Base-by-base conservation (phyloP, 352 stramenopile species). In the Phytophthora pistaciae region DNA sequence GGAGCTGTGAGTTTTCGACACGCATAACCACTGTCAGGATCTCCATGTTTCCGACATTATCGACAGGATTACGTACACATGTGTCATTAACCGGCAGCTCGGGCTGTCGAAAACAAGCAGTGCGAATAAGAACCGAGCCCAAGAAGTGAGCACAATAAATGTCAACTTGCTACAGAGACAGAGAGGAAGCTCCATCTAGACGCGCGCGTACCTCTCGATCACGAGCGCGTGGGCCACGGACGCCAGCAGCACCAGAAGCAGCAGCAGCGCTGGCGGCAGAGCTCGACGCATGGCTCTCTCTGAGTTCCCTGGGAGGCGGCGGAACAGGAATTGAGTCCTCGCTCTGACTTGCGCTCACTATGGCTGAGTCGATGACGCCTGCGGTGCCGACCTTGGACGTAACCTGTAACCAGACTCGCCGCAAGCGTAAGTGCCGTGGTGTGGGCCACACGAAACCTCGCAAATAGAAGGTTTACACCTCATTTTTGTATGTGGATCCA, bases 21-120 rank as follows among this genome's bases (percentile, higher is more conserved):
- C 53, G 27, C 25, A 9, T 61, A 63, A 63, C 25, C 62, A 44
- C 2, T 18, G 21, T 59, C 10, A 53, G n/a, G n/a, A 48, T 29
- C 10, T 8, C 3, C 11, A 3, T 9, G 46, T 49, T 29, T 60
- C 40, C 9, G 4, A n/a, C 16, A 31, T 18, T 46, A 46, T 20
- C 18, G 31, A 52, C 16, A 56, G 18, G 27, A 21, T 56, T 38
- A 79, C 84, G 70, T 85, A 92, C 82, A 94, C 85, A 70, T 93
- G 87, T 6, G 85, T 91, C 76, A 92, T 73, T 52, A 86, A 65
- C 21, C 72, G 60, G 66, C 82, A 90, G 55, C 74, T 68, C 9
- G 87, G 84, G 25, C 87, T 93, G 68, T 64, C 31, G 9, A 60
- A 54, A 65, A 56, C 31, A 71, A 60, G n/a, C 40, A 20, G 25